Conservation (phyloP, 805 yeast genomes). For the Yamadazyma philogaea region DNA sequence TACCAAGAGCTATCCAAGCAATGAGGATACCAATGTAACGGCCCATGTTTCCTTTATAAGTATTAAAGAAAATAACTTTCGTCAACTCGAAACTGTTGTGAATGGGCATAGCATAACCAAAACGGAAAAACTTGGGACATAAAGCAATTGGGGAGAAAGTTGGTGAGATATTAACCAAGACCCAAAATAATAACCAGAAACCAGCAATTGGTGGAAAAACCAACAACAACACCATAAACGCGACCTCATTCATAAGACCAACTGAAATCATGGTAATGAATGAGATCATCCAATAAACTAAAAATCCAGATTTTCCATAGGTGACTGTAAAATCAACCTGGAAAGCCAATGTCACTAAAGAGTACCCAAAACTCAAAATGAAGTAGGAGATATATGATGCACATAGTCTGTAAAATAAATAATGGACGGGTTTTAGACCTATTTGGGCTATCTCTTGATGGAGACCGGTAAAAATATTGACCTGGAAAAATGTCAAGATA, state of each 20-base stretch:
- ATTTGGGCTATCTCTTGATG: slow-evolving; percentile 48
- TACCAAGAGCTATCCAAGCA: slow-evolving; percentile 58
- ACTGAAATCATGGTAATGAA: slow-evolving; percentile 71
- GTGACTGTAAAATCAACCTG: slow-evolving; percentile 57
- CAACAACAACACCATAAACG: slow-evolving; percentile 50
- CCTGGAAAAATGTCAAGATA: slow-evolving; percentile 69
- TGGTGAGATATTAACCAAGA: slow-evolving; percentile 64
- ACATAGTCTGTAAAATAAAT: slow-evolving; percentile 50
- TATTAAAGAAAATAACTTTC: slow-evolving; percentile 56
- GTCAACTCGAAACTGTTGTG: slow-evolving; percentile 61
- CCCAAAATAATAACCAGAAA: slow-evolving; percentile 71
- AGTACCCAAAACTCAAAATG: slow-evolving; percentile 54
- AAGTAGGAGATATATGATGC: slow-evolving; percentile 53
- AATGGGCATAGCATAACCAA: slow-evolving; percentile 68
- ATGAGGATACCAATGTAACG: slow-evolving; percentile 56
- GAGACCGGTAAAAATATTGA: slow-evolving; percentile 54
- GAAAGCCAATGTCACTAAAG: slow-evolving; percentile 63
- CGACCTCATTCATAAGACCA: slow-evolving; percentile 71
- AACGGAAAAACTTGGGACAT: slow-evolving; percentile 54
- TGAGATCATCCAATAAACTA: slow-evolving; percentile 69
- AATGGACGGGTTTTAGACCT: slow-evolving; percentile 42
- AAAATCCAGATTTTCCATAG: slow-evolving; percentile 68
- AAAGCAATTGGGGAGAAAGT: slow-evolving; percentile 65
- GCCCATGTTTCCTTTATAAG: slow-evolving; percentile 57
- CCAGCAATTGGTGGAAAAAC: slow-evolving; percentile 63